Conservation (phyloP, 345 rosid genomes). For the Populus pruinosa region DNA sequence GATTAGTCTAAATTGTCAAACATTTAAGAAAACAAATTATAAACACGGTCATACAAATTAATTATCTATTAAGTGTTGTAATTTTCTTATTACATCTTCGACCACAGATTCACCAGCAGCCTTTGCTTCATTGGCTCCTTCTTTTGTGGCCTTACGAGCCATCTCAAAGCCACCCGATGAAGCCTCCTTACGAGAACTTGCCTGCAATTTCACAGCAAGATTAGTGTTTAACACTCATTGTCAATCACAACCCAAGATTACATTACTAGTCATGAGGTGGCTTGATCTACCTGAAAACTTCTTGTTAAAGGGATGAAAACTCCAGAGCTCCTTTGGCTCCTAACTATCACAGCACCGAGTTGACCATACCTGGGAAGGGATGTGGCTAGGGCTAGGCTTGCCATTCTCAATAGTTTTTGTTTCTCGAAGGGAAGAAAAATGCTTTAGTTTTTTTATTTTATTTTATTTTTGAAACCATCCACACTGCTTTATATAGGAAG, state of each 20-base stretch:
- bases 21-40: too few relatives aligned
- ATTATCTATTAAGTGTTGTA: too few relatives aligned
- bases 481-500: not conserved
- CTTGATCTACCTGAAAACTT: conserved; percentile 20
- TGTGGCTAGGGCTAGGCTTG: conserved; percentile 9
- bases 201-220: not conserved
- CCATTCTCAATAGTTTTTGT: conserved; percentile 13
- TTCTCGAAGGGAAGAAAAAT: not conserved
- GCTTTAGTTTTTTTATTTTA: too few relatives aligned
- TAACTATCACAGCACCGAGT: not conserved
- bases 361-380: conserved; percentile 6
- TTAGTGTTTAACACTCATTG: too few relatives aligned
- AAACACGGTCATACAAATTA: too few relatives aligned
- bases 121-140: conserved; percentile 10
- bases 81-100: conserved; percentile 14
- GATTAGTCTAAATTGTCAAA: not conserved
- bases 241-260: too few relatives aligned
- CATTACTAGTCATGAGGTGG: too few relatives aligned
- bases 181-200: conserved; percentile 7
- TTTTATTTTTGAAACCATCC: not conserved
- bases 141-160: conserved; percentile 11
- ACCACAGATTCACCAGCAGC: conserved; percentile 7
- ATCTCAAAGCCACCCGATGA: conserved; percentile 2
- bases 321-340: conserved; percentile 19
- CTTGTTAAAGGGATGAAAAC: conserved; percentile 17